Evolutionary conservation across 1,284 basidiomycete species (phyloP), one percentile per base, ranked within the genome.

Genomic region (Ceraceosorus guamensis): DNA sequence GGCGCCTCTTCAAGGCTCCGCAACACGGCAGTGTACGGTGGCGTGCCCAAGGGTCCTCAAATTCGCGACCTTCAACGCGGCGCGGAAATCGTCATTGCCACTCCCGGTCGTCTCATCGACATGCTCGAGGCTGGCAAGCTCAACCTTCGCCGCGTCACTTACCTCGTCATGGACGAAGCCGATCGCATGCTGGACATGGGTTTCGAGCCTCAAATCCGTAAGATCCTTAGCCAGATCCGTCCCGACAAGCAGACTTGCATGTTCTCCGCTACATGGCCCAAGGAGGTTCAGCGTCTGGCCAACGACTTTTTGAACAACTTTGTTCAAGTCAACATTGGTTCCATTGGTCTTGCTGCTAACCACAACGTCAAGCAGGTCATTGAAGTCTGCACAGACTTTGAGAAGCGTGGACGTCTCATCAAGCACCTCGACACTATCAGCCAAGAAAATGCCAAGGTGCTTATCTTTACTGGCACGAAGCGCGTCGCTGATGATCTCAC

Each of bases 231-330:
- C 68, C 93, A 98, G 80, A 95, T 96, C 73, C 85, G 92, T 46
- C 92, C 91, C 44, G 92, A 96, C 80, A 85, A 91, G 75, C 92
- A 96, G 77, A 79, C 79, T 48, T 75, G 79, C 67, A 79, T 79
- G 78, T 99, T 99, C 82, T 96, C 91, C 56, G 93, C 93, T 30
- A 99, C 95, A 24, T 99, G 93, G 93, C 93, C 93, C 35, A 97
- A 96, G 80, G 93, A 99, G 73, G 95, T 99, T 4, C 93, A 99
- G 80, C 89, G 91, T 71, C 84, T 99, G 62, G 93, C 93, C 43
- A 66, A 89, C 85, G 95, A 97, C 78, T 99, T 97, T 82, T 80
- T 96, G 71, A 83, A 85, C 70, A 90, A 98, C 79, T 90, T 88
- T 80, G 93, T 96, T 66, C 95, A 98, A 81, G 89, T 93, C 77